Conservation (phyloP, 1,284 basidiomycete species). For the Ceratobasidium theobromae region DNA sequence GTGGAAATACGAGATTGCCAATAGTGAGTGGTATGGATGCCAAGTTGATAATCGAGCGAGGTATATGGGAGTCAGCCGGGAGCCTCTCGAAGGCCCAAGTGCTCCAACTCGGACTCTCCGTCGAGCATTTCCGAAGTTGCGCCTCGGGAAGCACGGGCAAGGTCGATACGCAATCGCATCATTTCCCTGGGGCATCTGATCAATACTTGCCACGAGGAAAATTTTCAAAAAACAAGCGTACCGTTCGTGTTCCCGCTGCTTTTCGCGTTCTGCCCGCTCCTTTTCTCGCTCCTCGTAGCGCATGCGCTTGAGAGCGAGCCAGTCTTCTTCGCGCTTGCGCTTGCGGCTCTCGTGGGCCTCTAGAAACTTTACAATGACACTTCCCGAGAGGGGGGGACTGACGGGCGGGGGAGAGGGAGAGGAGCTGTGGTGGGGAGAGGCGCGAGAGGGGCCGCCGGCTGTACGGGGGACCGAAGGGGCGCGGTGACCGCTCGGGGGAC, state of each 20-base stretch:
- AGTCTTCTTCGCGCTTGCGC: conserved; percentile 33
- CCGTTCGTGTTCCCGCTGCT: conserved; percentile 35
- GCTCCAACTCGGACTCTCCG: conserved; percentile 31
- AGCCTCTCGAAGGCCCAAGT: conserved; percentile 28
- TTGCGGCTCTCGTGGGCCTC: conserved; percentile 28
- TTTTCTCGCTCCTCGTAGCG: conserved; percentile 33
- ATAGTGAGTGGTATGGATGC: conserved; percentile 32
- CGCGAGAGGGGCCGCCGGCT: conserved; percentile 3
- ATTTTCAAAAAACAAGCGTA: conserved; percentile 20
- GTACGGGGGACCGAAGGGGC: conserved; percentile 23
- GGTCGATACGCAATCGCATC: conserved; percentile 36
- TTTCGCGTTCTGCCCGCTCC: conserved; percentile 36
- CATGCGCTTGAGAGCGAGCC: conserved; percentile 31
- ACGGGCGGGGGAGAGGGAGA: conserved; percentile 28
- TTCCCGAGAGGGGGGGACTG: conserved; percentile 31
- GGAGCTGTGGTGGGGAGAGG: conserved; percentile 13
- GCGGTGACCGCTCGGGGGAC: conserved; percentile 26
- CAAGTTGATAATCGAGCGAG: conserved; percentile 31
- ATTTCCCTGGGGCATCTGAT: conserved; percentile 33
- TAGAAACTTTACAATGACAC: conserved; percentile 14
- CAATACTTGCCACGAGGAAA: not conserved
- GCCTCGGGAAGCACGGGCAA: conserved; percentile 34
- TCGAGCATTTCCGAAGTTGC: conserved; percentile 18
- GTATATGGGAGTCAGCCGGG: conserved; percentile 31
- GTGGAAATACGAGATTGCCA: conserved; percentile 25